These are phyloP conservation scores for Penicillium atrosanguineum DNA, from an alignment of 495 filamentous ascomycete species.

Conservation along the genomic window DNA sequence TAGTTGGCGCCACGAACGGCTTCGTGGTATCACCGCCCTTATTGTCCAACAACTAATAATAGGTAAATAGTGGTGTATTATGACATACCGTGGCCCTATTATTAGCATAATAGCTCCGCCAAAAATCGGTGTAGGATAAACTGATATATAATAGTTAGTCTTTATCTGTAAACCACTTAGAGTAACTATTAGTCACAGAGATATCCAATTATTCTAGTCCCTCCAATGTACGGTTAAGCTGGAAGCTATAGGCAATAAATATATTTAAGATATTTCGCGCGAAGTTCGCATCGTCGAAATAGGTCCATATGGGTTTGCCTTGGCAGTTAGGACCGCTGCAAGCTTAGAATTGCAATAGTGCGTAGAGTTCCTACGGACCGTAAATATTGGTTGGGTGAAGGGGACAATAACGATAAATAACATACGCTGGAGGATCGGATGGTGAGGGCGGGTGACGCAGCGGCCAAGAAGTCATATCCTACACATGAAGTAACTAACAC, in stretches of 20 bases:
- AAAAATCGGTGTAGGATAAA: conserved; percentile 8
- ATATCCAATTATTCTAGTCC: conserved; percentile 5
- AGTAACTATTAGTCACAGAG: conserved; percentile 1
- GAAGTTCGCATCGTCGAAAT: conserved; percentile 1
- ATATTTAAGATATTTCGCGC: conserved; percentile 3
- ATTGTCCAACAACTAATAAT: conserved; percentile 9
- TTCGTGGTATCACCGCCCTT: too few relatives aligned
- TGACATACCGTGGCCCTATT: conserved; percentile 6
- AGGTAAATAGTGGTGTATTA: conserved; percentile 9
- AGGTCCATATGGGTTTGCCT: not conserved
- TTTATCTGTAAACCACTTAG: conserved; percentile 4
- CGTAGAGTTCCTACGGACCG: conserved; percentile 6
- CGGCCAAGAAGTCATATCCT: too few relatives aligned
- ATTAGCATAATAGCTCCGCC: conserved; percentile 5
- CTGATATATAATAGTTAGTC: not conserved
- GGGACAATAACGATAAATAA: too few relatives aligned
- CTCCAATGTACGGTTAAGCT: conserved; percentile 5
- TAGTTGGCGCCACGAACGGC: too few relatives aligned
- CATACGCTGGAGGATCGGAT: too few relatives aligned
- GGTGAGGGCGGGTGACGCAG: too few relatives aligned
- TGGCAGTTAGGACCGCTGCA: conserved; percentile 1
- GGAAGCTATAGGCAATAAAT: conserved; percentile 3
- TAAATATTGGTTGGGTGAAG: too few relatives aligned
- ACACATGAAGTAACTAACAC: too few relatives aligned
- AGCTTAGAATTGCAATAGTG: conserved; percentile 1